Percentiles rank a stretch among this genome's conserved stretches.
Evolutionary conservation across 2,329 filamentous ascomycete genomes (phyloP).

Genomic region (Colletotrichum scovillei): DNA sequence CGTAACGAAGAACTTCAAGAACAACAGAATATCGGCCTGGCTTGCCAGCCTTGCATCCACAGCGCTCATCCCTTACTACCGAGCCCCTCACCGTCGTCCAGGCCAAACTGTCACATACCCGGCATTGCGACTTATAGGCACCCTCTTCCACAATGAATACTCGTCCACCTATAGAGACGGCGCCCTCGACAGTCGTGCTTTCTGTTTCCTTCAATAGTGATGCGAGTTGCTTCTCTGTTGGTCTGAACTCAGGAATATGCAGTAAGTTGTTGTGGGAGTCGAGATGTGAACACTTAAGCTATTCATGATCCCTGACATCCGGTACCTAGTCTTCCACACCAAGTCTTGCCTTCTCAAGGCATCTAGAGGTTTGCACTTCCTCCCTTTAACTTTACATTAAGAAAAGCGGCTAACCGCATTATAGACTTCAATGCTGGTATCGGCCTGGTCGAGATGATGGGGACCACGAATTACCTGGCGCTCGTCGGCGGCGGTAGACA

Average conservation of each 20-base stretch:
- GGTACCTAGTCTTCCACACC: slow-evolving; percentile 73
- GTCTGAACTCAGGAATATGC: slow-evolving; percentile 86
- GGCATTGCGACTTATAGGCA: slow-evolving; percentile 16
- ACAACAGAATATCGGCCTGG: slow-evolving; percentile 14
- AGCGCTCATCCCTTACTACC: slow-evolving; percentile 5
- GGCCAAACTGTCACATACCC: background rate
- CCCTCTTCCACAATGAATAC: slow-evolving; percentile 78
- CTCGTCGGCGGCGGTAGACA: slow-evolving; percentile 88
- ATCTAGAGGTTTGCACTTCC: slow-evolving; percentile 53
- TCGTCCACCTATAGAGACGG: slow-evolving; percentile 83
- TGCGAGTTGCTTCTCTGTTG: slow-evolving; percentile 86
- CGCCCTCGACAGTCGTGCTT: slow-evolving; percentile 78
- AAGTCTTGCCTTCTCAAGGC: slow-evolving; percentile 77
- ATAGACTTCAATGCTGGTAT: slow-evolving; percentile 85
- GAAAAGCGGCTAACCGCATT: background rate
- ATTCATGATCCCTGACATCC: slow-evolving; percentile 40
- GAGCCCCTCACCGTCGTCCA: slow-evolving; percentile 3
- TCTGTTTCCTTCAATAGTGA: slow-evolving; percentile 89
- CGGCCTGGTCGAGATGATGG: slow-evolving; percentile 87
- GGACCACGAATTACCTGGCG: slow-evolving; percentile 86
- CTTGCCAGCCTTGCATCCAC: background rate
- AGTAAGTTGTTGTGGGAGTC: slow-evolving; percentile 63
- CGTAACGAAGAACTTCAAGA: slow-evolving; percentile 13
- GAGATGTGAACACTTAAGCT: background rate
- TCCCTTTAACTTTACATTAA: background rate